Base-by-base conservation (phyloP, 2,329 filamentous ascomycete genomes). In the Penicillium sp. region DNA sequence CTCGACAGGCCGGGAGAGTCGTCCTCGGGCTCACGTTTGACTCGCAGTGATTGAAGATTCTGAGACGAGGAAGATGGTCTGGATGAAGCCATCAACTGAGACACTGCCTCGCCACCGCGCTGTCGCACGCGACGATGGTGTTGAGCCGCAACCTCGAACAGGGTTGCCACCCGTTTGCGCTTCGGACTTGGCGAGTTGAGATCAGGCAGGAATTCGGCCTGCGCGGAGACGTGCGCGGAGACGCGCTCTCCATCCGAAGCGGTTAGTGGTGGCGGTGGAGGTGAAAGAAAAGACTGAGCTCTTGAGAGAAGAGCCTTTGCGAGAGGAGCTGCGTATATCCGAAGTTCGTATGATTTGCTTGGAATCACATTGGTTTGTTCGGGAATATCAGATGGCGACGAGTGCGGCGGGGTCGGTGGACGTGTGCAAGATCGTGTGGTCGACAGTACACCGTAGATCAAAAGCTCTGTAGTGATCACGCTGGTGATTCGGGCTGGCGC, bases 141-240 rank as follows among this genome's bases (percentile, higher is more conserved):
- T 42, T 71, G 67, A 4, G 68, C 63, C 8, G 67, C 70, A 3
- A 64, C 63, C 49, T 73, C 69, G 39, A 73, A 73, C 2, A 73
- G 58, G 1, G 63, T 71, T 35, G 67, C 65, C n/a, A 72, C 67
- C 33, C 69, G 64, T 54, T 71, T 72, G 38, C 70, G 63, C 51
- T 72, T 73, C 3, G 69, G 69, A 39, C 67, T 72, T 4, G 67
- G 67, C 1, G 68, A 69, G 44, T 61, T 60, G 11, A 65, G 52
- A 47, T 70, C 66, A 3, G 64, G 67, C 11, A 72, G 59, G 39
- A 72, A 72, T 36, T 70, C 62, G 12, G 64, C 65, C 24, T 43
- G 54, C 1, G 52, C 55, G 51, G 45, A 53, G 45, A 32, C 35
- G 47, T 43, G 54, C 1, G 52, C 55, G 51, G 45, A 53, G 45